Percentiles rank a stretch among this genome's conserved stretches.
Evolutionary conservation across 2,329 filamentous ascomycete genomes (phyloP).

Genomic region (Colletotrichum camelliae): DNA sequence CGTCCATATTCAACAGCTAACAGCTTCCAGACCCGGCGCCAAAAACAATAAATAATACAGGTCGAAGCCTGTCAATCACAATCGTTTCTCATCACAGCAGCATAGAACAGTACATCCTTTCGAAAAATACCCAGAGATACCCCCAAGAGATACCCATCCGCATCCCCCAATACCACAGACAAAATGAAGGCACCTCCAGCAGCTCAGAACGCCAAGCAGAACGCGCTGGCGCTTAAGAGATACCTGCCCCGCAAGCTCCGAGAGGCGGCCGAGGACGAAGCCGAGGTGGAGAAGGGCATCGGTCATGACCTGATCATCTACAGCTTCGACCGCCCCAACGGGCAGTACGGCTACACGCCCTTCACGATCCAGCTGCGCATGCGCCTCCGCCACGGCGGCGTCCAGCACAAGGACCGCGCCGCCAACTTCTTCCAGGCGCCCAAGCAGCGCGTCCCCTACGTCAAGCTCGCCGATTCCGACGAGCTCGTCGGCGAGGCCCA

Average conservation of each 20-base stretch:
- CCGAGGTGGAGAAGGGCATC: conserved; percentile 20
- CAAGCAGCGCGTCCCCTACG: conserved; percentile 25
- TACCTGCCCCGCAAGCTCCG: conserved; percentile 19
- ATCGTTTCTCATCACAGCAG: background rate
- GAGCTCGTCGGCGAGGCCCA: conserved; percentile 26
- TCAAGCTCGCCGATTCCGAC: conserved; percentile 23
- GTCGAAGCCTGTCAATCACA: background rate
- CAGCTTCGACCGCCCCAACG: conserved; percentile 23
- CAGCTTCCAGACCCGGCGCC: background rate
- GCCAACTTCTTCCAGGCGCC: conserved; percentile 23
- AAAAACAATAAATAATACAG: conserved; percentile 22
- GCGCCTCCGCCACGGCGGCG: conserved; percentile 23
- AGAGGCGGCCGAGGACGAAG: conserved; percentile 21
- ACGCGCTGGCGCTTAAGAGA: conserved; percentile 17
- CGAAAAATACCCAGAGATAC: conserved; percentile 20
- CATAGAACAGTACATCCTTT: conserved; percentile 17
- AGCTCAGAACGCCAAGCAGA: conserved; percentile 21
- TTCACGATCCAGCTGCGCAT: conserved; percentile 27
- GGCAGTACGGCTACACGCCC: conserved; percentile 22
- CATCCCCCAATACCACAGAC: background rate
- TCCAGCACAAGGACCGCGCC: conserved; percentile 22
- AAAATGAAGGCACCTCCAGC: conserved; percentile 16
- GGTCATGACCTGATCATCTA: conserved; percentile 23
- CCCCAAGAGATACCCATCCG: conserved; percentile 10
- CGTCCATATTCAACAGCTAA: background rate